Evolutionary conservation across 768 basidiomycete genomes (phyloP).

Genomic region (Ramaria rubella): DNA sequence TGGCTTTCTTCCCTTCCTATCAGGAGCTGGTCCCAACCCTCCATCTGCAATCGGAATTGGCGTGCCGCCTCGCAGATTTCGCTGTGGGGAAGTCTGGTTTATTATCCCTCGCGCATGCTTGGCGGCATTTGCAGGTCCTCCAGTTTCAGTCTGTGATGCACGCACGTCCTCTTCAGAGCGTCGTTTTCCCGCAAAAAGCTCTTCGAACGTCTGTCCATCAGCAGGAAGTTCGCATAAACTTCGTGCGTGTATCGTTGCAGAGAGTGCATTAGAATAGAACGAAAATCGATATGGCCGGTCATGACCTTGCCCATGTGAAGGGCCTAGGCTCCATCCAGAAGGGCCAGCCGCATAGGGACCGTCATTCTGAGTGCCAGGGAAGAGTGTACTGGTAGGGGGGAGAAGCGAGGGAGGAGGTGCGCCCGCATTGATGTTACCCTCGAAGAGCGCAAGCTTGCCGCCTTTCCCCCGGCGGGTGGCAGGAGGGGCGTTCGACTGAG

Average conservation of each 20-base stretch:
- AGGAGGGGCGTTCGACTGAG: slow-evolving; percentile 69
- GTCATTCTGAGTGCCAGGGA: slow-evolving; percentile 7
- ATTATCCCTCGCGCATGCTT: background rate
- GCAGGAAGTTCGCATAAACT: slow-evolving; percentile 90
- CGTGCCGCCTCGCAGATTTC: slow-evolving; percentile 3
- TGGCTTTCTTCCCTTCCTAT: slow-evolving; percentile 5
- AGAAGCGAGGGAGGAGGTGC: slow-evolving; percentile 42
- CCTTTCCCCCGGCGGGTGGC: slow-evolving; percentile 52
- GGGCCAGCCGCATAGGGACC: slow-evolving; percentile 23
- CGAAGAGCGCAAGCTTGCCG: slow-evolving; percentile 91
- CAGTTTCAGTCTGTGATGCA: slow-evolving; percentile 6
- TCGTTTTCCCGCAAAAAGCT: slow-evolving; percentile 63
- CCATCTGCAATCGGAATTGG: background rate
- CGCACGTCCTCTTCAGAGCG: slow-evolving; percentile 8
- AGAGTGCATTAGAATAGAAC: slow-evolving; percentile 91
- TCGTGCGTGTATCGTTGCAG: slow-evolving; percentile 91
- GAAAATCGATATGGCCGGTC: slow-evolving; percentile 96
- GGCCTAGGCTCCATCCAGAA: slow-evolving; percentile 16
- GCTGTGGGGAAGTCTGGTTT: background rate
- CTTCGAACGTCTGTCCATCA: slow-evolving; percentile 88
- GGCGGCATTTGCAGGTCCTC: background rate
- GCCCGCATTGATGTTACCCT: slow-evolving; percentile 38
- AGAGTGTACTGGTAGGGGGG: background rate
- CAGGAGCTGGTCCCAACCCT: background rate
- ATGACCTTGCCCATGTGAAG: slow-evolving; percentile 40